Percentiles rank a stretch among this genome's conserved stretches.
These are phyloP conservation scores for Dianthus caryophyllus DNA, from an alignment of 148 eudicot genomes.

Conservation along the genomic window DNA sequence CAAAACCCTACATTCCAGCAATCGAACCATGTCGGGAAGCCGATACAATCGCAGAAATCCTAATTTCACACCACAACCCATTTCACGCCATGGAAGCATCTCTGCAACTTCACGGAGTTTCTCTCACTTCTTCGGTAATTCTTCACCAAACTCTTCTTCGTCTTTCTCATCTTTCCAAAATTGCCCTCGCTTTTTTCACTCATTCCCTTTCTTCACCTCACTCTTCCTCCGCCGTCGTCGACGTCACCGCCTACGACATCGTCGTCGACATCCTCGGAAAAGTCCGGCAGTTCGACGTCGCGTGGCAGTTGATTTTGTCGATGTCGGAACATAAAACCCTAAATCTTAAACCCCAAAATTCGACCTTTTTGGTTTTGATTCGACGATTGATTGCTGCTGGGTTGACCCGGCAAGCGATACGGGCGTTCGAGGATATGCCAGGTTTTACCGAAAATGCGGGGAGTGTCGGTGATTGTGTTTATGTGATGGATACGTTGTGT, in stretches of 20 bases:
- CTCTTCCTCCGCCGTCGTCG: slow-evolving; percentile 33
- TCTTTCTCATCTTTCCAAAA: slow-evolving; percentile 52
- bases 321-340: slow-evolving; percentile 41
- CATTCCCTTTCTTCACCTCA: slow-evolving; percentile 32
- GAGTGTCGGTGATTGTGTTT: slow-evolving; percentile 33
- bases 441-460: slow-evolving; percentile 35
- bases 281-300: slow-evolving; percentile 77
- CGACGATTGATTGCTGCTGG: slow-evolving; percentile 66
- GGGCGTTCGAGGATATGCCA: slow-evolving; percentile 76
- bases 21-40: slow-evolving; percentile 48
- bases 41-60: slow-evolving; percentile 48
- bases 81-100: slow-evolving; percentile 87
- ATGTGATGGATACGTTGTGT: slow-evolving; percentile 76
- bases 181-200: slow-evolving; percentile 68
- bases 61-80: slow-evolving; percentile 86
- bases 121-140: slow-evolving; percentile 39
- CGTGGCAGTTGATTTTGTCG: slow-evolving; percentile 61
- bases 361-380: slow-evolving; percentile 52
- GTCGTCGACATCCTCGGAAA: slow-evolving; percentile 55
- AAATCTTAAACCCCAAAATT: slow-evolving; percentile 35
- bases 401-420: slow-evolving; percentile 64
- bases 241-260: slow-evolving; percentile 41
- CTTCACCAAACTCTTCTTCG: slow-evolving; percentile 85
- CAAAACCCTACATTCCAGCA: slow-evolving; percentile 45
- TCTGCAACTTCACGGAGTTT: slow-evolving; percentile 74